These are phyloP conservation scores for Rhododendron henanense DNA, from an alignment of 148 eudicot genomes.

Conservation along the genomic window DNA sequence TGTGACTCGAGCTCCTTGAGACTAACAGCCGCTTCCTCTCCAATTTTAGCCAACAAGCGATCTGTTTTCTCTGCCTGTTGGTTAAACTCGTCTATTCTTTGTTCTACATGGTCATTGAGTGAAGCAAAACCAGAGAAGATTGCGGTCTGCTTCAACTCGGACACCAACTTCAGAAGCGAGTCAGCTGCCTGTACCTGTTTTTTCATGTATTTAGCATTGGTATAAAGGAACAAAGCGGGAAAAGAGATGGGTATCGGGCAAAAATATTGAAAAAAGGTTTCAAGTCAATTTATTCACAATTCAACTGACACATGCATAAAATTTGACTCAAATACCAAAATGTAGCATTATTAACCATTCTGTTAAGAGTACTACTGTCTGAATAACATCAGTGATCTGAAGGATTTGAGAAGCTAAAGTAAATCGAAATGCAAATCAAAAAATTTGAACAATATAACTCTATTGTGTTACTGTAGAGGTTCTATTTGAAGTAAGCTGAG, in stretches of 20 bases:
- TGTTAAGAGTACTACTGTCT: not conserved
- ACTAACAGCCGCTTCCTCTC: conserved; percentile 90
- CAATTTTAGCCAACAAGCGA: conserved; percentile 49
- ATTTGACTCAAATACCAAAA: not conserved
- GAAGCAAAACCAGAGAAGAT: conserved; percentile 88
- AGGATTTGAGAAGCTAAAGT: not conserved
- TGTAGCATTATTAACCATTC: not conserved
- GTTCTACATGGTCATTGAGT: conserved; percentile 82
- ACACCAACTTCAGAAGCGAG: conserved; percentile 72
- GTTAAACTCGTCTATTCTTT: conserved; percentile 59
- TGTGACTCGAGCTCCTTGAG: conserved; percentile 84
- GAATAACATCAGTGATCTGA: not conserved
- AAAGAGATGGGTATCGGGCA: not conserved
- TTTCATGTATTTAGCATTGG: not conserved
- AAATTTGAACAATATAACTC: not conserved
- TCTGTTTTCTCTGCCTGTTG: conserved; percentile 60
- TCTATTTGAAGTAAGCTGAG: not conserved
- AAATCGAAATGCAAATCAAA: not conserved
- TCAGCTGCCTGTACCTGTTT: conserved; percentile 90
- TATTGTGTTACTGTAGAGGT: not conserved
- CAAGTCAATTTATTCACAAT: not conserved
- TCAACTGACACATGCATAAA: not conserved
- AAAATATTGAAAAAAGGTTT: not conserved
- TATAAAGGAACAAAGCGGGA: not conserved
- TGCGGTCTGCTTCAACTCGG: conserved; percentile 85